Conservation (phyloP, 2,329 filamentous ascomycete species). For the Periconia macrospinosa region DNA sequence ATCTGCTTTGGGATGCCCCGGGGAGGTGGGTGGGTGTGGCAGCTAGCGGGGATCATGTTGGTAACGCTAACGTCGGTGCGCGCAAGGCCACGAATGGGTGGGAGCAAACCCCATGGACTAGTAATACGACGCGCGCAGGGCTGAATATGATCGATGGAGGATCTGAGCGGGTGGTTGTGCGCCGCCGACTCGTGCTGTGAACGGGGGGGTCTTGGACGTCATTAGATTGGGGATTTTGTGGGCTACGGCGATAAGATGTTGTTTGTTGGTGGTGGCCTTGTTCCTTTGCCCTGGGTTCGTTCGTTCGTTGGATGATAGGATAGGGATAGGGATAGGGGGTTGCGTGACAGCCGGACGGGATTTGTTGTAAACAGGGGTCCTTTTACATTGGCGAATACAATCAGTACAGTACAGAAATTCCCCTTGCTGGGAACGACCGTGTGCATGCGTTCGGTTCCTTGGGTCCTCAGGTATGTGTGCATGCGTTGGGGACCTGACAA, state of each 20-base stretch:
- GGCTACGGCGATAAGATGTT: background rate
- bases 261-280: background rate
- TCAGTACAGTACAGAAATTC: background rate
- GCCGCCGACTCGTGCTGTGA: background rate
- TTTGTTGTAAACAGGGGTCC: background rate
- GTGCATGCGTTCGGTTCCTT: background rate
- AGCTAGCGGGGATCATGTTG: background rate
- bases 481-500: background rate
- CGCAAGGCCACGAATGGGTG: background rate
- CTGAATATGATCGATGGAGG: conserved; percentile 8
- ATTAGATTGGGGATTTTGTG: background rate
- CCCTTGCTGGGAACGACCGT: background rate
- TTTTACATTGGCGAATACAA: background rate
- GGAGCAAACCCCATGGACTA: background rate
- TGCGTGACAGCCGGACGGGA: background rate
- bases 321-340: background rate
- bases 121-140: conserved; percentile 3
- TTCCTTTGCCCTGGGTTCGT: background rate
- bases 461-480: background rate
- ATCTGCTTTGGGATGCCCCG: background rate
- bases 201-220: too few species aligned
- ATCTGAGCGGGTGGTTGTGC: conserved; percentile 6
- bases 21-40: background rate
- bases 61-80: background rate
- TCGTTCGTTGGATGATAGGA: background rate